Conservation (phyloP, 768 basidiomycete genomes). For the Termitomyces sp. region DNA sequence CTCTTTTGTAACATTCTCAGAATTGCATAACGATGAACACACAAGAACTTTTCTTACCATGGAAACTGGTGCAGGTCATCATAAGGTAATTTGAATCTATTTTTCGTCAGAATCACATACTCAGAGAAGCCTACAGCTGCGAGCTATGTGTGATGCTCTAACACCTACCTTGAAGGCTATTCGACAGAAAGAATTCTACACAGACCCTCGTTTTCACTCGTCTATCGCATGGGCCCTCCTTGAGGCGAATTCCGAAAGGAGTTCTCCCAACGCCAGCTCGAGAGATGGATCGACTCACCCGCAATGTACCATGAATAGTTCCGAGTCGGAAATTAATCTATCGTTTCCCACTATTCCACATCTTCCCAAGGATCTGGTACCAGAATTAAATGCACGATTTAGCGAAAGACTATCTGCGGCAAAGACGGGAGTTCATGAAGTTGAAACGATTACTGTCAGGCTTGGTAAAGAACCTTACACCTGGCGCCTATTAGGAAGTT, state of each 20-base stretch:
- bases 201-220: slow-evolving; percentile 77
- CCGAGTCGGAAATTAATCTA: slow-evolving; percentile 9
- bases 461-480: slow-evolving; percentile 63
- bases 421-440: slow-evolving; percentile 45
- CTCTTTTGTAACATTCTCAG: slow-evolving; percentile 69
- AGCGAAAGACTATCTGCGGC: slow-evolving; percentile 35
- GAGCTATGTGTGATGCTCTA: slow-evolving; percentile 47
- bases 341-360: slow-evolving; percentile 44
- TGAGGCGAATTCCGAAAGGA: slow-evolving; percentile 17
- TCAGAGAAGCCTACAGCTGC: slow-evolving; percentile 42
- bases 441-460: slow-evolving; percentile 51
- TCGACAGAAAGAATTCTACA: slow-evolving; percentile 78
- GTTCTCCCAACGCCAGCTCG: neutral
- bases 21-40: slow-evolving; percentile 73
- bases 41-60: slow-evolving; percentile 78
- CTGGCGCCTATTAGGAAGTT: slow-evolving; percentile 36
- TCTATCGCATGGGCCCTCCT: slow-evolving; percentile 88
- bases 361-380: slow-evolving; percentile 45
- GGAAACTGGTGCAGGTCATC: slow-evolving; percentile 81
- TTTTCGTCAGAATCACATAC: neutral
- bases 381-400: slow-evolving; percentile 44
- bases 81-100: slow-evolving; percentile 44
- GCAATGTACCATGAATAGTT: slow-evolving; percentile 6
- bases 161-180: slow-evolving; percentile 52
- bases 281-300: slow-evolving; percentile 6